Percentiles rank a stretch among this genome's conserved stretches.
phyloP scores from a whole-genome alignment of 768 basidiomycete genomes.

The Imleria badia region DNA sequence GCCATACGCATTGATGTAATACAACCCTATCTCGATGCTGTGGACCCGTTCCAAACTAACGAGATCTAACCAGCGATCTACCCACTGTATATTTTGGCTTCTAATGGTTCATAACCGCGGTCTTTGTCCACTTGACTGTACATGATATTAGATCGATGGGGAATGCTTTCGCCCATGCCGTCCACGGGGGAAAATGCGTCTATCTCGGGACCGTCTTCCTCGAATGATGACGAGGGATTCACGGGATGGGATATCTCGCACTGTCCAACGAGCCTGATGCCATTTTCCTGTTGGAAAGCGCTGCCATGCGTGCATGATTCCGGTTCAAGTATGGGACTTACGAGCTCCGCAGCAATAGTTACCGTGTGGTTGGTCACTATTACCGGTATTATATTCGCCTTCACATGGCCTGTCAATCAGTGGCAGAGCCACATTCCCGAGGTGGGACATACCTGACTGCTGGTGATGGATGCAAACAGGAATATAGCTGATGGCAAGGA shows the following conservation, averaged over 20 bases:
- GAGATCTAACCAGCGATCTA: conserved; percentile 25
- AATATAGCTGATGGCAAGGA: conserved; percentile 94
- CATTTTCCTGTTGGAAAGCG: conserved; percentile 56
- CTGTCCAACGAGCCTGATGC: conserved; percentile 79
- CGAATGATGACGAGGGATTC: conserved; percentile 27
- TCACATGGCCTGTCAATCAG: conserved; percentile 18
- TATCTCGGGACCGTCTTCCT: conserved; percentile 29
- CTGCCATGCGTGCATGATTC: conserved; percentile 29
- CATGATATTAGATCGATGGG: conserved; percentile 58
- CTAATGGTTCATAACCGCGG: conserved; percentile 50
- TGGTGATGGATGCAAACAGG: conserved; percentile 88
- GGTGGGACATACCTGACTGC: conserved; percentile 53
- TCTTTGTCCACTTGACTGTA: conserved; percentile 59
- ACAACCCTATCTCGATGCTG: conserved; percentile 51
- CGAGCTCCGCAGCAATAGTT: conserved; percentile 91
- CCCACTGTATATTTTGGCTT: conserved; percentile 64
- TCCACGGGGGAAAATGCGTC: conserved; percentile 50
- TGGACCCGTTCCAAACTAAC: neutral
- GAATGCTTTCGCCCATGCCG: conserved; percentile 49
- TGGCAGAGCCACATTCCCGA: conserved; percentile 11
- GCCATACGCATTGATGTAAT: conserved; percentile 89
- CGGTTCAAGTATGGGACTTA: conserved; percentile 52
- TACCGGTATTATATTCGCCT: conserved; percentile 83
- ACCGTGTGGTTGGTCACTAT: conserved; percentile 94
- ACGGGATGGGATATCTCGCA: conserved; percentile 93